Evolutionary conservation across 768 basidiomycete species (phyloP).

Genomic region (Boletellus emodensis): DNA sequence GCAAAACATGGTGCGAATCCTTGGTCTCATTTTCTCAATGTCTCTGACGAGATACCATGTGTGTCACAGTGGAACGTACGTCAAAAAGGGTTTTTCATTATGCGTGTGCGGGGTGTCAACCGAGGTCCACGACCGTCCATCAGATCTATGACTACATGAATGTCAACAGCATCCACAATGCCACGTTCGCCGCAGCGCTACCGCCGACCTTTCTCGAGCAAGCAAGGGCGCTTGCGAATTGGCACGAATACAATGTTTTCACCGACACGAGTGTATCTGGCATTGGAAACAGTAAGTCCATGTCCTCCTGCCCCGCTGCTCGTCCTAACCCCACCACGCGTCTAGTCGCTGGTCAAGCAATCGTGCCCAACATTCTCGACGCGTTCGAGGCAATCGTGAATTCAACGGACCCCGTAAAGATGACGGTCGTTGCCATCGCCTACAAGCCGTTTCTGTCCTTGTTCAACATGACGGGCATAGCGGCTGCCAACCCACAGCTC

Average conservation of each 20-base stretch:
- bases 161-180: constrained; percentile 65
- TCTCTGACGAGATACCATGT: neutral
- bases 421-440: constrained; percentile 56
- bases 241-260: constrained; percentile 70
- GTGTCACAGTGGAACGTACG: constrained; percentile 44
- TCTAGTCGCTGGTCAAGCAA: constrained; percentile 62
- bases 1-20: constrained; percentile 50
- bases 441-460: constrained; percentile 78
- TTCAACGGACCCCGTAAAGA: constrained; percentile 47
- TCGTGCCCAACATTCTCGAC: constrained; percentile 56
- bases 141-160: constrained; percentile 75
- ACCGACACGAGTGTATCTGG: constrained; percentile 45
- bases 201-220: constrained; percentile 49
- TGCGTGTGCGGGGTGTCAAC: neutral
- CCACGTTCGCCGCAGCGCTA: constrained; percentile 44
- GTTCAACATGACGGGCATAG: constrained; percentile 71
- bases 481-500: constrained; percentile 46
- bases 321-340: too few relatives aligned
- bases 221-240: constrained; percentile 62
- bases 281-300: constrained; percentile 59
- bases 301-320: neutral
- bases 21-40: neutral
- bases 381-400: constrained; percentile 52
- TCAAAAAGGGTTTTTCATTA: neutral
- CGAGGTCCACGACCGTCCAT: neutral